A percentile compares a stretch with the other conserved stretches of the same genome.
phyloP scores from a whole-genome alignment of 225 moss, liverwort and hornwort species.

The Bryoerythrophyllum caledonicum region DNA sequence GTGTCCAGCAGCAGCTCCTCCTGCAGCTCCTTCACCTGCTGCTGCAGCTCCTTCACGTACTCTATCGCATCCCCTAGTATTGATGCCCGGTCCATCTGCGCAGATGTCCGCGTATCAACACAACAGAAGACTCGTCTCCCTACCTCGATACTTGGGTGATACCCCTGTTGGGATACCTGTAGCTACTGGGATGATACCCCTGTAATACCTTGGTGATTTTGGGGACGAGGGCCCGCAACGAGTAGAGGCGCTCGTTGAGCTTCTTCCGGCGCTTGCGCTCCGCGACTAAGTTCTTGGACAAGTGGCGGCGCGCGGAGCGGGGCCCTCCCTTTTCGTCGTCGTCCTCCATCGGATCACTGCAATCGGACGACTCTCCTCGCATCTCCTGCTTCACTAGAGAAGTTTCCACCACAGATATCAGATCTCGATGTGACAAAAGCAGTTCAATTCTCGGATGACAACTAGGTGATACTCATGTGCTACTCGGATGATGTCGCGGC shows the following conservation, averaged over 20 bases:
- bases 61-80: slow-evolving; percentile 98
- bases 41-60: slow-evolving; percentile 95
- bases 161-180: no score
- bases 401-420: slow-evolving; percentile 28
- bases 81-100: slow-evolving; percentile 97
- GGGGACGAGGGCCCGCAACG: slow-evolving; percentile 93
- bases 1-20: slow-evolving; percentile 65
- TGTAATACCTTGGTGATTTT: slow-evolving; percentile 86
- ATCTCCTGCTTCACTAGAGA: slow-evolving; percentile 90
- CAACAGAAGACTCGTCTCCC: no score
- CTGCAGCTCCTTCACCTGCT: slow-evolving; percentile 87
- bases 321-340: slow-evolving; percentile 86
- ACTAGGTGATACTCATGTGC: no score
- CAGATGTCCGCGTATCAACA: no score
- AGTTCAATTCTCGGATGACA: no score
- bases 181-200: no score
- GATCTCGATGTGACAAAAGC: neutral
- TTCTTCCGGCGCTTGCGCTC: slow-evolving; percentile 98
- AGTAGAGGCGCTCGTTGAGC: slow-evolving; percentile 94
- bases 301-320: slow-evolving; percentile 84
- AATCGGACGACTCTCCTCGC: slow-evolving; percentile 96
- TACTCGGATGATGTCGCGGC: no score
- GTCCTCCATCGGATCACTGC: slow-evolving; percentile 96
- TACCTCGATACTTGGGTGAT: no score
- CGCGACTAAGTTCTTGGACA: slow-evolving; percentile 96